These are phyloP conservation scores for Pachyrhizus erosus DNA, from an alignment of 306 rosid genomes.

Conservation along the genomic window DNA sequence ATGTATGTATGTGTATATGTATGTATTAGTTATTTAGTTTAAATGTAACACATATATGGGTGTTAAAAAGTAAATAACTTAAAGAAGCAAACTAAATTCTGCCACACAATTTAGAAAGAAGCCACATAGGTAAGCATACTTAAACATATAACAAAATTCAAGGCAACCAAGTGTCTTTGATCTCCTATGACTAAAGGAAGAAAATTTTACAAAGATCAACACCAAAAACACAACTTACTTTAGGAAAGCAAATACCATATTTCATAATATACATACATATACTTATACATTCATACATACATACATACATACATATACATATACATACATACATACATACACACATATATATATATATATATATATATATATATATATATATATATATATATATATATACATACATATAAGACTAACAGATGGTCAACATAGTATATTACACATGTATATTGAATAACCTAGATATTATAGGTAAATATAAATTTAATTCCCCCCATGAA, in stretches of 20 bases:
- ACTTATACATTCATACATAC: too few species aligned
- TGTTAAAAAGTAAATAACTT: neutral
- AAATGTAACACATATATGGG: neutral
- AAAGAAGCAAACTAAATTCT: constrained; percentile 10
- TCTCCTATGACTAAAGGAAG: constrained; percentile 2
- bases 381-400: too few species aligned
- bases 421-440: neutral
- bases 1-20: neutral
- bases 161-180: constrained; percentile 13
- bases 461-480: constrained; percentile 22
- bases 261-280: too few species aligned
- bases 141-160: constrained; percentile 10
- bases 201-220: neutral
- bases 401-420: neutral
- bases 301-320: too few species aligned
- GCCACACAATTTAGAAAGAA: constrained; percentile 12
- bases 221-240: constrained; percentile 10
- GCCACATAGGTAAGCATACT: constrained; percentile 18
- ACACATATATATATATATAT: too few species aligned
- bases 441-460: neutral
- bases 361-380: too few species aligned
- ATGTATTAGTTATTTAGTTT: neutral
- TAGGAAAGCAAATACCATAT: too few species aligned
- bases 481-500: constrained; percentile 14
- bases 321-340: too few species aligned